These are phyloP conservation scores for Colletotrichum karsti DNA, from an alignment of 2,329 filamentous ascomycete genomes.

Conservation along the genomic window DNA sequence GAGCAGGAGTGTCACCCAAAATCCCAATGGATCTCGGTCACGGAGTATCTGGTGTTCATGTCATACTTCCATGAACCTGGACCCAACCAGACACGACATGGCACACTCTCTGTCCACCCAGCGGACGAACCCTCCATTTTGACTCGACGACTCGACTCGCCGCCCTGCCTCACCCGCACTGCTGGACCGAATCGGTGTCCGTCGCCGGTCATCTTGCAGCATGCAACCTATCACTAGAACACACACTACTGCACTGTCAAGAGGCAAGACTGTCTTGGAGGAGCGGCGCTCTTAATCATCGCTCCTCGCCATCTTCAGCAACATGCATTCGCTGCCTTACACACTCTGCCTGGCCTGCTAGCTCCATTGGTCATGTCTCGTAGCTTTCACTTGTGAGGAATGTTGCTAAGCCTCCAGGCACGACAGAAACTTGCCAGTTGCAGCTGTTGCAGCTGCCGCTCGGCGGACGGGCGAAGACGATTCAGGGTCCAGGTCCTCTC, in stretches of 20 bases:
- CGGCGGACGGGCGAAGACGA: background rate
- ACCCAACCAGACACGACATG: background rate
- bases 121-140: background rate
- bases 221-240: conserved; percentile 14
- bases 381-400: background rate
- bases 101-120: background rate
- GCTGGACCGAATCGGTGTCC: background rate
- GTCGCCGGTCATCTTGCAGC: conserved; percentile 5
- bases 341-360: background rate
- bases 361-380: background rate
- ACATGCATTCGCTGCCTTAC: background rate
- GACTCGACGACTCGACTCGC: background rate
- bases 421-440: conserved; percentile 2
- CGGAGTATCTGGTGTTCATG: background rate
- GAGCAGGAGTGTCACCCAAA: background rate
- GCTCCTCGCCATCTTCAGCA: conserved; percentile 1
- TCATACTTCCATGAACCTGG: background rate
- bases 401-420: background rate
- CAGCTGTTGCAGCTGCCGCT: background rate
- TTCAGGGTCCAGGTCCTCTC: conserved; percentile 17
- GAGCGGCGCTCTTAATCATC: conserved; percentile 4
- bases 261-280: background rate
- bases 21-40: too few species aligned
- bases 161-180: background rate
- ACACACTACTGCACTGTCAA: conserved; percentile 15